Base-by-base conservation (phyloP, 176 grass and related monocot genomes). In the Aechmea fasciata region DNA sequence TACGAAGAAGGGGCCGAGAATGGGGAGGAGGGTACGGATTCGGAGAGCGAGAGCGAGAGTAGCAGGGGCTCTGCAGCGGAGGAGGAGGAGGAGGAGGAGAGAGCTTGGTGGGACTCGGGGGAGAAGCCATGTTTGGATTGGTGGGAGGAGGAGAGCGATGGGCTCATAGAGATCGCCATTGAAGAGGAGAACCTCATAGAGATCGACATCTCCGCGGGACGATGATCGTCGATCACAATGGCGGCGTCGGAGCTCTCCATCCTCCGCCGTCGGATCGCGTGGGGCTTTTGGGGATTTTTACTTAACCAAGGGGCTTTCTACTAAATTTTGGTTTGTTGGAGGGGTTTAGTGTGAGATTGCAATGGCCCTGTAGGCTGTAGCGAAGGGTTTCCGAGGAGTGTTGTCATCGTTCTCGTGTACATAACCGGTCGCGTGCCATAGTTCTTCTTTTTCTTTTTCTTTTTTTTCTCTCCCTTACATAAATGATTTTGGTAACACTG, bases 161-260 rank as follows among this genome's bases (percentile, higher is more conserved):
- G 28, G 15, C 26, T 67, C 28, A 89, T 89, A 53, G 82, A 89
- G 82, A 85, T 89, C 82, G 71, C 78, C 68, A 78, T 89, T 63
- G 86, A 89, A 50, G 86, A 89, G 79, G 86, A 89, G 64, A 89
- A 68, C 82, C 71, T 89, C 70, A 89, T 89, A 78, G 86, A 89
- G 86, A 88, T 88, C 82, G 86, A 88, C 82, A 88, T 88, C 78
- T 88, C 71, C 11, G 25, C 33, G 33, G 33, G 33, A 41, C 33
- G 33, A 41, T 41, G 33, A 41, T 7, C 4, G 6, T 41, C 3
- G n/a, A 41, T 41, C 33, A 41, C 5, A 41, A 41, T 41, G 33
- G 33, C 33, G 4, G 4, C 33, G 33, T 4, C 33, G 33, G 33
- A 41, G 33, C 33, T 7, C 33, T 41, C 7, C 33, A 41, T 41